Evolutionary conservation across 306 rosid genomes (phyloP), one percentile per base, ranked within the genome.

Genomic region (Hylodesmum podocarpum): DNA sequence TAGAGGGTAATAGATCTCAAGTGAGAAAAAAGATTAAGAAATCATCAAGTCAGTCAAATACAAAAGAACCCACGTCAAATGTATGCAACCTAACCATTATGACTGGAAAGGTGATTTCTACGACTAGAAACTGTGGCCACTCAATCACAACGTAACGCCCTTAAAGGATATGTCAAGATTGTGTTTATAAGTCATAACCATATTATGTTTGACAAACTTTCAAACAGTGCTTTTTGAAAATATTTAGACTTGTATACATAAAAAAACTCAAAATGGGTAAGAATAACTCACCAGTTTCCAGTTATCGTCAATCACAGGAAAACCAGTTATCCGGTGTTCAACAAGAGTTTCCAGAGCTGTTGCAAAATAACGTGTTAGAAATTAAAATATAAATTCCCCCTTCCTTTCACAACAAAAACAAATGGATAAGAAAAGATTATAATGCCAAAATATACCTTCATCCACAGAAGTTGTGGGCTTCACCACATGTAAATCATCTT

Each of bases 241-340:
- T 18, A 31, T 73, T 49, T 1, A 44, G 41, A 72, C 49, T n/a
- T n/a, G n/a, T n/a, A n/a, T n/a, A n/a, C n/a, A n/a, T n/a, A n/a
- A n/a, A 31, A 36, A 46, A 19, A 25, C 16, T n/a, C 36, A 62
- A 61, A 37, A 66, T 66, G 70, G 57, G 3, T 51, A 87, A 8
- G 58, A 72, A 72, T 63, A 46, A 77, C 83, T 83, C 83, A 95
- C 99, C 86, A 95, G 86, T 70, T 82, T 91, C 99, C 99, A 95
- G 78, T 92, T 83, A 58, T 88, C 92, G 78, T 90, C 94, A 39
- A 92, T 86, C 78, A 95, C 99, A 11, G 99, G 99, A 85, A 95
- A 95, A 47, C 99, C 99, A 54, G 98, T 92, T 84, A 95, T 89
- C 83, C 99, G 92, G 78, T 89, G 86, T 57, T 90, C 97, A 70